These are phyloP conservation scores for Amanita muscaria DNA, from an alignment of 768 basidiomycete species.

Conservation along the genomic window DNA sequence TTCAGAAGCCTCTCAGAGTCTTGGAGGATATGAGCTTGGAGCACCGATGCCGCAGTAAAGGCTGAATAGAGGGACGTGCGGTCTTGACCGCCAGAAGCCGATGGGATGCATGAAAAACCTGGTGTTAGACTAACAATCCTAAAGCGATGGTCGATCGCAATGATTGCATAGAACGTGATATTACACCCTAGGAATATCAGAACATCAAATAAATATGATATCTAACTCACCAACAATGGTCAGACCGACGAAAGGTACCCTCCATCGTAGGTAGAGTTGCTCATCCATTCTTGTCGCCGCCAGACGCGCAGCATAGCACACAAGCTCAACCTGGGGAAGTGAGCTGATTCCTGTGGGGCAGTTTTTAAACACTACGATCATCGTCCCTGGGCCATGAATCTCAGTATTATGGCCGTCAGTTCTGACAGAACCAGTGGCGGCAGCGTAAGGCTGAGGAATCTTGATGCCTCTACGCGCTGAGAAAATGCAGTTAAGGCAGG, in stretches of 20 bases:
- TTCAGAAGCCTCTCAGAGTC: constrained; percentile 1
- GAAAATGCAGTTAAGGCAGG: constrained; percentile 8
- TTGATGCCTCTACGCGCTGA: constrained; percentile 1
- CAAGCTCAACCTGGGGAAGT: constrained; percentile 8
- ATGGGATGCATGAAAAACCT: constrained; percentile 13
- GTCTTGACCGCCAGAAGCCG: constrained; percentile 12
- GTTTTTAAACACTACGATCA: constrained; percentile 9
- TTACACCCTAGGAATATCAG: constrained; percentile 8
- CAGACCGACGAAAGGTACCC: constrained; percentile 12
- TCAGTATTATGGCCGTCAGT: constrained; percentile 6
- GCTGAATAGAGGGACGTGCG: constrained; percentile 11
- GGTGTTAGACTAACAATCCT: constrained; percentile 16
- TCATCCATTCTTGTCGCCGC: not conserved
- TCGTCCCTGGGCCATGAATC: not conserved
- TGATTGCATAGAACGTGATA: constrained; percentile 14
- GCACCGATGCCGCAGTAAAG: constrained; percentile 15
- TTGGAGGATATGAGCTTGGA: constrained; percentile 11
- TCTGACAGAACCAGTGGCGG: constrained; percentile 1
- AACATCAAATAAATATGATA: not conserved
- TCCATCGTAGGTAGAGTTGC: constrained; percentile 9
- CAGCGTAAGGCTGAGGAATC: constrained; percentile 1
- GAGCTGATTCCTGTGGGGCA: not conserved
- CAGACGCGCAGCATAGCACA: constrained; percentile 7
- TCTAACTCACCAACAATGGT: constrained; percentile 12
- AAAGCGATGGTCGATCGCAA: constrained; percentile 13